Evolutionary conservation across 805 yeast genomes (phyloP), one percentile per base, ranked within the genome.

Genomic region (Wickerhamomyces kurtzmanii): DNA sequence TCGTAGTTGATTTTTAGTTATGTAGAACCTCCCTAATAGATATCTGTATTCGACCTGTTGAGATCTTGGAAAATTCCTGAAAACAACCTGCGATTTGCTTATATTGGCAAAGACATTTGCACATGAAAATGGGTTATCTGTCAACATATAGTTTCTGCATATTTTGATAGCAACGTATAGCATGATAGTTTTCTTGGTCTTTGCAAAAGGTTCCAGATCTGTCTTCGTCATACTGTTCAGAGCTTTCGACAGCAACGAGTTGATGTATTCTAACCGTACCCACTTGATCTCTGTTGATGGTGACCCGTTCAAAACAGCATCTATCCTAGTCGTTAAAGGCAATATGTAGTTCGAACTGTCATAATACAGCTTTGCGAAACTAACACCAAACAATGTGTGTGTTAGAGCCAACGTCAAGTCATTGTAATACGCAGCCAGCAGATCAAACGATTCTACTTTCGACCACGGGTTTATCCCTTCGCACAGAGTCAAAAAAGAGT

Each of bases 81-180:
- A 60, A 22, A 55, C 58, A 22, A 74, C 50, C 15, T 56, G 53
- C 12, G 75, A 58, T 26, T 62, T 68, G 38, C 66, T 70, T 56
- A 75, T 65, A 45, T 74, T 75, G 19, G 76, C 63, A 41, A 73
- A 72, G 22, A 75, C 71, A 39, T 75, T 73, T 20, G 72, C 62
- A 48, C 82, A 75, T 12, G 72, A 50, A 38, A 72, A 55, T 5
- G 80, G 78, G 17, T 67, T 70, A 17, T 59, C 65, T 14, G 75
- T 62, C 22, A 48, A 53, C 43, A 70, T 69, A 44, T 75, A 75
- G 1, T 68, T 51, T 35, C 52, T 55, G 45, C 78, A 73, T 24
- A 75, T 43, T 22, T 59, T 54, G 17, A 60, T 58, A 9, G 74
- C 71, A 8, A 73, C 46, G 32, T 59, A 63, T 22, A 75, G 41